These are phyloP conservation scores for Neurospora hispaniola DNA, from an alignment of 495 filamentous ascomycete genomes.

Conservation along the genomic window DNA sequence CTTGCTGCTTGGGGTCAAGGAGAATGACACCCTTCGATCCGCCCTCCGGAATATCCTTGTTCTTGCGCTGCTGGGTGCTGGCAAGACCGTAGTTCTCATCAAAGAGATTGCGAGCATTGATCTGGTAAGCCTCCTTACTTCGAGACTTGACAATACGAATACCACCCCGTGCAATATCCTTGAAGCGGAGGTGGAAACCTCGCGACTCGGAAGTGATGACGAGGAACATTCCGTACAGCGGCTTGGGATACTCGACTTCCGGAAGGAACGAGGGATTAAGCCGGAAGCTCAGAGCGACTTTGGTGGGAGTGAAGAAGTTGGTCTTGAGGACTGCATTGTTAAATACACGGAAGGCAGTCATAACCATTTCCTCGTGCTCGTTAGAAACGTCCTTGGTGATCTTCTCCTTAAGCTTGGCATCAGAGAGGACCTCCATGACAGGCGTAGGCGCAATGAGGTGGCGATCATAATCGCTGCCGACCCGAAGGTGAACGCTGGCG, in stretches of 20 bases:
- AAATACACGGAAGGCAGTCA: conserved; percentile 94
- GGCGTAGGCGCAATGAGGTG: conserved; percentile 56
- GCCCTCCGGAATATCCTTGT: conserved; percentile 99
- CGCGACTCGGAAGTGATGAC: conserved; percentile 94
- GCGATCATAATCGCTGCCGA: conserved; percentile 66
- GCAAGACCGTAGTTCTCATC: conserved; percentile 98
- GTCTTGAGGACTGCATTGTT: conserved; percentile 87
- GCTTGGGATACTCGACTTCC: conserved; percentile 83
- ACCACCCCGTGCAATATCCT: conserved; percentile 92
- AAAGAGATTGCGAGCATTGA: conserved; percentile 91
- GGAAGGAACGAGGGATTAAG: conserved; percentile 84
- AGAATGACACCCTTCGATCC: conserved; percentile 97
- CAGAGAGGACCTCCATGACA: conserved; percentile 66
- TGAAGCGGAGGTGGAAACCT: conserved; percentile 94
- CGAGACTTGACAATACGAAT: conserved; percentile 98
- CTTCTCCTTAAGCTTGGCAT: conserved; percentile 63
- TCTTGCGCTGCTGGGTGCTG: conserved; percentile 98
- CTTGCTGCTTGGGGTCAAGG: conserved; percentile 85
- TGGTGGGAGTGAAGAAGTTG: conserved; percentile 98
- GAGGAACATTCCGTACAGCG: conserved; percentile 95
- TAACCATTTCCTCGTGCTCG: conserved; percentile 96
- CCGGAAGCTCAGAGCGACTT: conserved; percentile 95
- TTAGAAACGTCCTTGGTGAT: conserved; percentile 76
- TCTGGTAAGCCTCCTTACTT: conserved; percentile 86
- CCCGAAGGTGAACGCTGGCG: conserved; percentile 76